These are phyloP conservation scores for Rhododendron ovatum DNA, from an alignment of 148 eudicot genomes.

Conservation along the genomic window DNA sequence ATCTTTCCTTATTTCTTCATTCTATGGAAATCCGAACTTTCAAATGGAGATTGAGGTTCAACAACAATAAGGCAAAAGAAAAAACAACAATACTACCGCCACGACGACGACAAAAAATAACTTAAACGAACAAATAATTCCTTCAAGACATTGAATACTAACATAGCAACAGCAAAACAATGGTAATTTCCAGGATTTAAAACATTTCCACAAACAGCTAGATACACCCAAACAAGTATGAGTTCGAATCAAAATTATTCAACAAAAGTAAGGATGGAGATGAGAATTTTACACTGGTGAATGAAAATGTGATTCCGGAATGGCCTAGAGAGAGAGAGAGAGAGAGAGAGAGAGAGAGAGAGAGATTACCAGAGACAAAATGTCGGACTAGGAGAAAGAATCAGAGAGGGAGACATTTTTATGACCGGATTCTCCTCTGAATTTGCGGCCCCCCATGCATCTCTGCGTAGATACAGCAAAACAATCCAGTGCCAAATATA, in stretches of 20 bases:
- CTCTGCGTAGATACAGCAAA: neutral
- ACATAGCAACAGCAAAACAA: neutral
- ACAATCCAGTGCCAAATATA: conserved; percentile 5
- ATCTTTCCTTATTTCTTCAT: neutral
- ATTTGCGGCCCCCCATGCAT: conserved; percentile 10
- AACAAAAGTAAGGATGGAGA: neutral
- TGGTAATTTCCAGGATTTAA: neutral
- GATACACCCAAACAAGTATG: neutral
- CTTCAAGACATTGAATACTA: neutral
- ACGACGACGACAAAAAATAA: neutral
- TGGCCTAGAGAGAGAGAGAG: neutral
- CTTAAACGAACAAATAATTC: too few relatives aligned
- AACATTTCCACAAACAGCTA: neutral
- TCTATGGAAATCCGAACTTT: neutral
- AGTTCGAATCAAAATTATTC: neutral
- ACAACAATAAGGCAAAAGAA: neutral
- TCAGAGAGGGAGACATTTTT: neutral
- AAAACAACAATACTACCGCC: neutral
- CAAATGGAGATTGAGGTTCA: neutral
- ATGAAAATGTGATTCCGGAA: conserved; percentile 8
- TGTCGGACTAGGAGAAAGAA: conserved; percentile 5
- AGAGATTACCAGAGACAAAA: conserved; percentile 13
- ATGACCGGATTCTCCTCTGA: neutral
- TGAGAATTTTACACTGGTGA: neutral
- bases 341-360: neutral